These are phyloP conservation scores for Thelonectria blattea DNA, from an alignment of 2,329 filamentous ascomycete species.

Conservation along the genomic window DNA sequence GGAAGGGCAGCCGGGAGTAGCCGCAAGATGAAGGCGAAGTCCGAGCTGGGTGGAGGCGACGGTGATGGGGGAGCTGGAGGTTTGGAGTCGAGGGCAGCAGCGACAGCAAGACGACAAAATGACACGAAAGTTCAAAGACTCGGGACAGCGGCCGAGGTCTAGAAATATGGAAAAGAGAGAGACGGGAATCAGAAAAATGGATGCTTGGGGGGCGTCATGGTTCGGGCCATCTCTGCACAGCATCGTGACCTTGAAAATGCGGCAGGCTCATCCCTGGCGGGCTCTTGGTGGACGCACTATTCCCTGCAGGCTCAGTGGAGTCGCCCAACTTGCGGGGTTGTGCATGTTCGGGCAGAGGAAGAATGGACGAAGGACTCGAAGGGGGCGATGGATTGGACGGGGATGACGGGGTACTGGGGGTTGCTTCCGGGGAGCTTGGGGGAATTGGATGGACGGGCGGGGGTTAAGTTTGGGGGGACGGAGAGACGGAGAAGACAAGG, in stretches of 20 bases:
- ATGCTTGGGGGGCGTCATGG: constrained; percentile 39
- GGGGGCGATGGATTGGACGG: constrained; percentile 7
- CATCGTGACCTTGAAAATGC: constrained; percentile 37
- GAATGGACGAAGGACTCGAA: background rate
- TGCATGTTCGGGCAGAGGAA: constrained; percentile 12
- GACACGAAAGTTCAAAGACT: background rate
- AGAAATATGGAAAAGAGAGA: constrained; percentile 29
- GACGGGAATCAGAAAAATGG: constrained; percentile 31
- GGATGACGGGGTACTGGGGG: constrained; percentile 15
- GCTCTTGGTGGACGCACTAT: constrained; percentile 21
- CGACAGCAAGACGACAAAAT: constrained; percentile 16
- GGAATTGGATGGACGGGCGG: background rate
- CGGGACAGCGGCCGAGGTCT: constrained; percentile 5
- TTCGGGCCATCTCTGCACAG: constrained; percentile 38
- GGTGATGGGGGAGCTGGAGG: constrained; percentile 1
- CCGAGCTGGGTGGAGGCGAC: background rate
- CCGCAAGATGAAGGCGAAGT: background rate
- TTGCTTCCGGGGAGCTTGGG: constrained; percentile 18
- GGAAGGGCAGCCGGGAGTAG: constrained; percentile 12
- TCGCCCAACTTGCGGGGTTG: constrained; percentile 36
- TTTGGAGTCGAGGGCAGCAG: constrained; percentile 1
- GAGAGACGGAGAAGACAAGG: constrained; percentile 8
- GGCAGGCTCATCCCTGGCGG: constrained; percentile 32
- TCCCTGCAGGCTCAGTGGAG: constrained; percentile 30
- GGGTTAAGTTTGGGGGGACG: constrained; percentile 3